phyloP scores from a whole-genome alignment of 1,139 yeast species.

The Kazachstania sp. region DNA sequence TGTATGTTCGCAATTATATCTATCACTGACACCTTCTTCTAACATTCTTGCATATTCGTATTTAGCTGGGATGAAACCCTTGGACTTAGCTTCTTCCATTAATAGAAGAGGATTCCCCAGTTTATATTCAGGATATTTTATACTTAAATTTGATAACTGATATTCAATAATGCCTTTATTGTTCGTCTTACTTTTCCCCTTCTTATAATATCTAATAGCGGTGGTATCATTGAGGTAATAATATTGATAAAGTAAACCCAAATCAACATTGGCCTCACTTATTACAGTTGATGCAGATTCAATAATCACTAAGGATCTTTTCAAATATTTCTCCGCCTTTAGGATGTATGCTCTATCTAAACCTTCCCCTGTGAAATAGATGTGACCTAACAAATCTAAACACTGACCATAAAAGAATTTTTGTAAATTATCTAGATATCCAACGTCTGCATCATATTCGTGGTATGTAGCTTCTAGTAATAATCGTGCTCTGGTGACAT shows the following conservation, averaged over 20 bases:
- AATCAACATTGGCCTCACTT: constrained; percentile 34
- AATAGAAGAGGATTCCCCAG: constrained; percentile 17
- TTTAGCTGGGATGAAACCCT: constrained; percentile 44
- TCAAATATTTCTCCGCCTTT: constrained; percentile 43
- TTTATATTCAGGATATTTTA: constrained; percentile 13
- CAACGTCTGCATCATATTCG: constrained; percentile 18
- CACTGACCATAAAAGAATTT: constrained; percentile 32
- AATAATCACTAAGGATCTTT: constrained; percentile 33
- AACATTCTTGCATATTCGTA: constrained; percentile 44
- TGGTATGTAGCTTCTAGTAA: constrained; percentile 21
- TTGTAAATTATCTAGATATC: constrained; percentile 23
- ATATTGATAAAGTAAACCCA: constrained; percentile 51
- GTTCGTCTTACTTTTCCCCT: constrained; percentile 30
- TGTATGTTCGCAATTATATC: constrained; percentile 35
- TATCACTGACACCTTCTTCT: constrained; percentile 39
- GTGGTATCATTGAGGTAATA: constrained; percentile 36
- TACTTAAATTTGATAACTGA: constrained; percentile 34
- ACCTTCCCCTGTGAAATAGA: constrained; percentile 72
- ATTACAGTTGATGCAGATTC: constrained; percentile 35
- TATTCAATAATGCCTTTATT: constrained; percentile 25
- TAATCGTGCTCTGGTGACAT: constrained; percentile 39
- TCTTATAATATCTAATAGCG: constrained; percentile 39
- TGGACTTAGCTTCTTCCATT: constrained; percentile 40
- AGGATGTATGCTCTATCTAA: constrained; percentile 36
- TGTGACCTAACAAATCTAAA: constrained; percentile 51